phyloP scores from a whole-genome alignment of 1,284 basidiomycete genomes.

The Cutaneotrichosporon spelunceum region DNA sequence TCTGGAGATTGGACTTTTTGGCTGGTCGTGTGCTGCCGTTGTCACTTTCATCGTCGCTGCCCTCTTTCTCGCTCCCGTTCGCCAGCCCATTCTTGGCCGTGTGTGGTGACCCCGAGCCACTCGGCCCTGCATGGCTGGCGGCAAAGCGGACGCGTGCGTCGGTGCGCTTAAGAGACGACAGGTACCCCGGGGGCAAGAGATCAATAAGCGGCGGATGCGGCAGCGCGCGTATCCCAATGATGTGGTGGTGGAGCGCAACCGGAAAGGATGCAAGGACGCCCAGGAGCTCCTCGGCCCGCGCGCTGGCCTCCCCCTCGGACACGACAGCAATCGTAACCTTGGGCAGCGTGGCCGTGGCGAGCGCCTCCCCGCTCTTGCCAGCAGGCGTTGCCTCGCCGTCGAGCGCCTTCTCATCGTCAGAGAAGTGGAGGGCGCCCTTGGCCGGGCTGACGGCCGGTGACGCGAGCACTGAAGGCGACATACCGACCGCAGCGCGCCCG shows the following conservation, averaged over 20 bases:
- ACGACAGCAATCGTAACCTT: not conserved
- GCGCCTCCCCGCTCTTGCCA: too few species aligned
- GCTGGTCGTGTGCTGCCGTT: constrained; percentile 7
- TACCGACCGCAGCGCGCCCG: constrained; percentile 1
- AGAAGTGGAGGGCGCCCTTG: not conserved
- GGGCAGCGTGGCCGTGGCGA: not conserved
- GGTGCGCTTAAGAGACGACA: constrained; percentile 45
- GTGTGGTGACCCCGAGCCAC: constrained; percentile 21
- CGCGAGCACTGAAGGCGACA: not conserved
- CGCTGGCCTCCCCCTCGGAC: constrained; percentile 4
- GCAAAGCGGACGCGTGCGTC: constrained; percentile 49
- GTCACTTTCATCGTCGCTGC: constrained; percentile 14
- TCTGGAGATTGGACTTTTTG: constrained; percentile 42
- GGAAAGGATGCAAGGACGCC: constrained; percentile 46
- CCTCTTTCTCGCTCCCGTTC: constrained; percentile 7
- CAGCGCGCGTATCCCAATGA: constrained; percentile 42
- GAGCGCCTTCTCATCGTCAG: not conserved
- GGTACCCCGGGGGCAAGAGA: constrained; percentile 42
- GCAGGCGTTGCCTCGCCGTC: not conserved
- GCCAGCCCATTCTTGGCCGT: constrained; percentile 4
- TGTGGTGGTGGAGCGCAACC: constrained; percentile 50
- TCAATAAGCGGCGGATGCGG: constrained; percentile 48
- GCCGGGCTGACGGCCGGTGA: constrained; percentile 4
- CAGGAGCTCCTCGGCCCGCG: constrained; percentile 38
- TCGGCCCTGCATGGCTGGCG: constrained; percentile 38